Conservation (phyloP, 495 filamentous ascomycete species). For the Talaromyces wortmannii region DNA sequence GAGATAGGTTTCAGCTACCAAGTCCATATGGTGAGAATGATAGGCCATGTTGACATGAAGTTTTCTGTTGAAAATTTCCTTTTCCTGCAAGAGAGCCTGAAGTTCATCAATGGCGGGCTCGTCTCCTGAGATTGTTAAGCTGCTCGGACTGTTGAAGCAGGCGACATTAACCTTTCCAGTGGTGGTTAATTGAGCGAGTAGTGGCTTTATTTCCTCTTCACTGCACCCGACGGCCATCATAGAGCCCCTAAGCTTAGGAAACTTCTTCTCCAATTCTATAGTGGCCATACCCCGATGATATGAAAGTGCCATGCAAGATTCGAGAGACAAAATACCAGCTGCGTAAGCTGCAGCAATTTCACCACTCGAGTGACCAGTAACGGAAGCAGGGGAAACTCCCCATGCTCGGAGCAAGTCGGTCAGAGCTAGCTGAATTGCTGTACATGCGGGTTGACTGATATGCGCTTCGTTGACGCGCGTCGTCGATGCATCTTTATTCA, state of each 20-base stretch:
- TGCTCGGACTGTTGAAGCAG: slow-evolving; percentile 35
- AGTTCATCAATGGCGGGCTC: slow-evolving; percentile 21
- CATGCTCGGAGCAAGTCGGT: slow-evolving; percentile 39
- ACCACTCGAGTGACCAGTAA: slow-evolving; percentile 57
- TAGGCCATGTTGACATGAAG: slow-evolving; percentile 15
- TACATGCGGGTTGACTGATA: slow-evolving; percentile 12
- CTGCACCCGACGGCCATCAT: slow-evolving; percentile 45
- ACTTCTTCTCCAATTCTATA: neutral
- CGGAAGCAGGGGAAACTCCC: slow-evolving; percentile 29
- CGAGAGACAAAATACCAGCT: slow-evolving; percentile 8
- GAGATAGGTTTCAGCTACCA: slow-evolving; percentile 5
- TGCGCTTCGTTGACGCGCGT: slow-evolving; percentile 11
- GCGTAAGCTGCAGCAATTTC: slow-evolving; percentile 42
- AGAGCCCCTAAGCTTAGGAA: neutral
- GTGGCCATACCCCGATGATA: slow-evolving; percentile 8
- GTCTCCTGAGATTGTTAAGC: slow-evolving; percentile 36
- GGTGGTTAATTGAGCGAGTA: slow-evolving; percentile 1
- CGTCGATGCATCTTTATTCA: slow-evolving; percentile 3
- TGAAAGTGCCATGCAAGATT: slow-evolving; percentile 9
- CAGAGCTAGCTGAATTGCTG: slow-evolving; percentile 20
- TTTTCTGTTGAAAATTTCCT: slow-evolving; percentile 6
- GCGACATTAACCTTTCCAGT: slow-evolving; percentile 25
- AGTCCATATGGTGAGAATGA: slow-evolving; percentile 26
- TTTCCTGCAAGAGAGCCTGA: slow-evolving; percentile 6
- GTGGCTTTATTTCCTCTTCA: slow-evolving; percentile 25